Conservation (phyloP, 352 stramenopile species). For the Globisporangium irregulare region DNA sequence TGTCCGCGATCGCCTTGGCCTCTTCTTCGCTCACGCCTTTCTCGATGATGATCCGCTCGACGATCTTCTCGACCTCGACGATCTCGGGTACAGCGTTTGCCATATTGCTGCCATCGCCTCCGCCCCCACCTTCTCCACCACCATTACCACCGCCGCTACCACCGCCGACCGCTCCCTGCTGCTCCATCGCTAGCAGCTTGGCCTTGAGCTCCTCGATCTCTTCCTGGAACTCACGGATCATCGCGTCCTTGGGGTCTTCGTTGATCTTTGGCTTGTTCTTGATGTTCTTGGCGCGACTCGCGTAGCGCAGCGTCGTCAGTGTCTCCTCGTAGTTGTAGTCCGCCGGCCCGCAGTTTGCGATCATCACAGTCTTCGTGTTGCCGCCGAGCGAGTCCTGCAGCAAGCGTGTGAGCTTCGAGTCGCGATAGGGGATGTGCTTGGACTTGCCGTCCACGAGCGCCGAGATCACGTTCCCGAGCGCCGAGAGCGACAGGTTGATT, state of each 20-base stretch:
- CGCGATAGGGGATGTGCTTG: conserved; percentile 70
- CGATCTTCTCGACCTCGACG: conserved; percentile 81
- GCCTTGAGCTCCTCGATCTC: conserved; percentile 91
- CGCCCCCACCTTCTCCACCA: background rate
- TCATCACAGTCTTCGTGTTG: conserved; percentile 96
- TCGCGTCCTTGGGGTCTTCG: conserved; percentile 97
- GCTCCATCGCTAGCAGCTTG: conserved; percentile 60
- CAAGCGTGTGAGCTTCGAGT: conserved; percentile 87
- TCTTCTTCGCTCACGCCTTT: conserved; percentile 82
- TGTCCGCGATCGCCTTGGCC: conserved; percentile 64
- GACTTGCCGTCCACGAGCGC: conserved; percentile 80
- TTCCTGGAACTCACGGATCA: conserved; percentile 96
- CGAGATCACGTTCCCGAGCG: conserved; percentile 86
- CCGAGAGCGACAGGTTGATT: conserved; percentile 67
- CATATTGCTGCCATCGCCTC: background rate
- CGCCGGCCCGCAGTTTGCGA: conserved; percentile 95
- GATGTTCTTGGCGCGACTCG: conserved; percentile 99
- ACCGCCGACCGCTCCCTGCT: conserved; percentile 22
- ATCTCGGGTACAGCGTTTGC: conserved; percentile 31
- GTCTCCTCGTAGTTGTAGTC: conserved; percentile 98
- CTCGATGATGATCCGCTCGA: conserved; percentile 82
- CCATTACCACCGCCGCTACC: background rate
- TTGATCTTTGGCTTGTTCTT: conserved; percentile 99
- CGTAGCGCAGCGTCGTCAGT: conserved; percentile 95
- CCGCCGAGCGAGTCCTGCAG: conserved; percentile 81